Base-by-base conservation (phyloP, 192 early-diverging fungal genomes). In the Coemansia guatemalensis region DNA sequence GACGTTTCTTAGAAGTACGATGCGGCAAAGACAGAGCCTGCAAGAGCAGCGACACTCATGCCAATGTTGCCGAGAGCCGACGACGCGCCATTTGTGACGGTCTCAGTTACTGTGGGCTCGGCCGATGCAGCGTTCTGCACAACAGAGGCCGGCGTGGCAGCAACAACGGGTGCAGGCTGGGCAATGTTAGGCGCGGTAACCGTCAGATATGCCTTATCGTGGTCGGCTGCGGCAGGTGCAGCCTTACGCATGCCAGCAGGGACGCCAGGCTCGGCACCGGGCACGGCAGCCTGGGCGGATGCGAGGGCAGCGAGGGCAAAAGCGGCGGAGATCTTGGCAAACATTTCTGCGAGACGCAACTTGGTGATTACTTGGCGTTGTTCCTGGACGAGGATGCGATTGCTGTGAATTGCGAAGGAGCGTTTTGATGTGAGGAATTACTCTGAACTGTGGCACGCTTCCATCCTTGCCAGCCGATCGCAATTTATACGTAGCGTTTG, bases 91-190 rank as follows among this genome's bases (percentile, higher is more conserved):
- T 50, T 78, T 53, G 67, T 65, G 21, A 53, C 49, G 18, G 75
- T 73, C 27, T 61, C 65, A 1, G 75, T 78, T 27, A 69, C 63
- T 7, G 75, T 78, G 48, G 65, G 60, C 60, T 67, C 53, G 18
- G 26, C 55, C 3, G 62, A 30, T 29, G 65, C 75, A 39, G 75
- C 75, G 53, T 78, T 78, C 64, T 78, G 75, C 14, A 78, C 67
- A 18, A 78, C 62, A 22, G 65, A 64, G 12, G 60, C 25, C 20
- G 58, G 57, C 3, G 62, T 54, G 12, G 65, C 65, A 8, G 53
- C 56, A 14, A 69, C 56, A 5, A 68, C 48, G 4, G 62, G 48
- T 9, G 70, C 67, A 3, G 69, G 75, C 59, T 68, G 65, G 21
- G 53, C 62, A 9, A 73, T 58, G 22, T 69, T 60, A 55, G 76